Conservation (phyloP, 2,329 filamentous ascomycete species). For the Fusarium nodosum region DNA sequence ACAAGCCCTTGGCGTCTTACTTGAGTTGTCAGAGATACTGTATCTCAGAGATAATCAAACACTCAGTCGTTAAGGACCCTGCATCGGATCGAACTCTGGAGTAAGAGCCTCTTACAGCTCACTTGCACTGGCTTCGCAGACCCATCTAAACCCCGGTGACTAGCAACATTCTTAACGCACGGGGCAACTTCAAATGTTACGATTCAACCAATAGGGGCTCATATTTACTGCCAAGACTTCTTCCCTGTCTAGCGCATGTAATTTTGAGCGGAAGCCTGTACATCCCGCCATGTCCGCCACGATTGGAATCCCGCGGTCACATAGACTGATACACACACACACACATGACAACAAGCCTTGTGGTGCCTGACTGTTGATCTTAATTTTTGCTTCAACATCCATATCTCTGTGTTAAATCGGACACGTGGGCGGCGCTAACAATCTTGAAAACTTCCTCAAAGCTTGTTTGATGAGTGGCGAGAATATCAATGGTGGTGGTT, state of each 20-base stretch:
- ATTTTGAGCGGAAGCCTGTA: not conserved
- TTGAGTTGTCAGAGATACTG: not conserved
- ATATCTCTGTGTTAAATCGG: accelerated
- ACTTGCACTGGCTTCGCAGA: not conserved
- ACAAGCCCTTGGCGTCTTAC: accelerated
- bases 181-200: constrained; percentile 17
- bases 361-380: too few relatives aligned
- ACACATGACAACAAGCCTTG: too few relatives aligned
- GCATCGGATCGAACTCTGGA: not conserved
- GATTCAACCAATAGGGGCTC: not conserved
- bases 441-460: not conserved
- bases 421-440: not conserved
- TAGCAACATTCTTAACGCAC: not conserved
- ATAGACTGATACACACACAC: not conserved
- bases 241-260: not conserved
- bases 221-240: not conserved
- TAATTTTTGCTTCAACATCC: not conserved
- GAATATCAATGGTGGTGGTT: not conserved
- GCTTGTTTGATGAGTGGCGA: not conserved
- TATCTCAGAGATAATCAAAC: not conserved
- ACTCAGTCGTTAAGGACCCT: not conserved
- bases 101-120: not conserved
- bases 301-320: not conserved
- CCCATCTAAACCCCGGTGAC: not conserved
- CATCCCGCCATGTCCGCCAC: not conserved